Conservation (phyloP, 2,329 filamentous ascomycete genomes). For the Pseudogymnoascus pannorum region DNA sequence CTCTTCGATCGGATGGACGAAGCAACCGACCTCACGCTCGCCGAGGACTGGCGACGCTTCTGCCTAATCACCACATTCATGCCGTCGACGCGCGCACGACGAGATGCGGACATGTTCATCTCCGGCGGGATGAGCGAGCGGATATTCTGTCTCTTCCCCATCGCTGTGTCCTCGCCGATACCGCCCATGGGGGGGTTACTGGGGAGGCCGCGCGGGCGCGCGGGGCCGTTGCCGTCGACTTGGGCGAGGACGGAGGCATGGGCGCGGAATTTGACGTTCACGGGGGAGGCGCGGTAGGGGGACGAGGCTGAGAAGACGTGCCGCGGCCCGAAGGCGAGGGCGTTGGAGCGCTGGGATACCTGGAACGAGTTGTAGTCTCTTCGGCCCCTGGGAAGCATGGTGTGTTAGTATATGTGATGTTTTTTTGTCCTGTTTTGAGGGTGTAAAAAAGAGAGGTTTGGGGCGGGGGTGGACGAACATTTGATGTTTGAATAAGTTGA, state of each 20-base stretch:
- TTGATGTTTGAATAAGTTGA: not conserved
- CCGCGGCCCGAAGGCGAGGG: conserved; percentile 16
- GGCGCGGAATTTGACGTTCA: conserved; percentile 7
- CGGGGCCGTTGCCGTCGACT: conserved; percentile 14
- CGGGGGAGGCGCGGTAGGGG: conserved; percentile 5
- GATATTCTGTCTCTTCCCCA: conserved; percentile 10
- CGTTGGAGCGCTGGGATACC: conserved; percentile 17
- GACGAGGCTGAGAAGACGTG: conserved; percentile 14
- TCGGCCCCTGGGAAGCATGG: conserved; percentile 7
- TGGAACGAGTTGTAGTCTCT: conserved; percentile 15
- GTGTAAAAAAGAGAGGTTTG: not conserved
- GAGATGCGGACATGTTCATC: not conserved
- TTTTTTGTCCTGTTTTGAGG: not conserved
- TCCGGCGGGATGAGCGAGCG: conserved; percentile 14
- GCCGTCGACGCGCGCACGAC: not conserved
- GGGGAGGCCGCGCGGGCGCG: conserved; percentile 10
- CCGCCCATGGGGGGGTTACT: not conserved
- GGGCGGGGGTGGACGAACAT: not conserved
- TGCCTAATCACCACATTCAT: conserved; percentile 7
- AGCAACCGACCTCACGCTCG: conserved; percentile 14
- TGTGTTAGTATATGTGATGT: not conserved
- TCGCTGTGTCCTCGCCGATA: not conserved
- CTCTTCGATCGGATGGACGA: conserved; percentile 14
- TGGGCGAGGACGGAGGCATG: conserved; percentile 12
- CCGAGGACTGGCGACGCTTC: conserved; percentile 12